phyloP scores from a whole-genome alignment of 768 basidiomycete genomes.

The Trametes gibbosa region DNA sequence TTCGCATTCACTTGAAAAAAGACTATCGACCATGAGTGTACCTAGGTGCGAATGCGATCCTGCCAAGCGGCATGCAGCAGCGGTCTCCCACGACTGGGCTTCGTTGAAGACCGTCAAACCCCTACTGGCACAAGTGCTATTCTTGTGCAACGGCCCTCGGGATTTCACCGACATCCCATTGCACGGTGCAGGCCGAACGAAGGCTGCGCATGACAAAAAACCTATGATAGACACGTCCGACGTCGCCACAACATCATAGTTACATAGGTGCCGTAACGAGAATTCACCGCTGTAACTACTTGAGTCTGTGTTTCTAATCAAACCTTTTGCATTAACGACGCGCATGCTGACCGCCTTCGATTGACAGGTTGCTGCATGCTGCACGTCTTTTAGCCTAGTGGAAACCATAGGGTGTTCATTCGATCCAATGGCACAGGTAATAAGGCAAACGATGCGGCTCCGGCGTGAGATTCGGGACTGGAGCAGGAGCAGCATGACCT shows the following conservation, averaged over 20 bases:
- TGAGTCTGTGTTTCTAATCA: too few species aligned
- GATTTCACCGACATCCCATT: constrained; percentile 3
- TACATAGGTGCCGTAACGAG: too few species aligned
- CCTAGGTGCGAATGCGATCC: too few species aligned
- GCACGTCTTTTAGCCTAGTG: too few species aligned
- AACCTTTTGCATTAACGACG: too few species aligned
- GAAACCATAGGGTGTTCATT: too few species aligned
- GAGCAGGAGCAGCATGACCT: not conserved
- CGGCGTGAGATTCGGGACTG: not conserved
- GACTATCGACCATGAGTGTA: too few species aligned
- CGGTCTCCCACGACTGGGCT: not conserved
- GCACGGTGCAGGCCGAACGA: not conserved
- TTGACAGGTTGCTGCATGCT: too few species aligned
- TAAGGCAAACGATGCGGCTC: not conserved
- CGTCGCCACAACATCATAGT: not conserved
- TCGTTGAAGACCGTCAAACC: too few species aligned
- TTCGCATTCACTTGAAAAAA: not conserved
- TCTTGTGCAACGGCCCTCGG: not conserved
- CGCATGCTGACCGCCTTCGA: too few species aligned
- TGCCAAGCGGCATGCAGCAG: not conserved
- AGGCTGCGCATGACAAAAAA: not conserved
- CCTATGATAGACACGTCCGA: not conserved
- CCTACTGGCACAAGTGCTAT: not conserved
- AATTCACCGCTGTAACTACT: not conserved
- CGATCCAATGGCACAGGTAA: too few species aligned